Evolutionary conservation across 345 rosid species (phyloP).

Genomic region (Microcos paniculata): DNA sequence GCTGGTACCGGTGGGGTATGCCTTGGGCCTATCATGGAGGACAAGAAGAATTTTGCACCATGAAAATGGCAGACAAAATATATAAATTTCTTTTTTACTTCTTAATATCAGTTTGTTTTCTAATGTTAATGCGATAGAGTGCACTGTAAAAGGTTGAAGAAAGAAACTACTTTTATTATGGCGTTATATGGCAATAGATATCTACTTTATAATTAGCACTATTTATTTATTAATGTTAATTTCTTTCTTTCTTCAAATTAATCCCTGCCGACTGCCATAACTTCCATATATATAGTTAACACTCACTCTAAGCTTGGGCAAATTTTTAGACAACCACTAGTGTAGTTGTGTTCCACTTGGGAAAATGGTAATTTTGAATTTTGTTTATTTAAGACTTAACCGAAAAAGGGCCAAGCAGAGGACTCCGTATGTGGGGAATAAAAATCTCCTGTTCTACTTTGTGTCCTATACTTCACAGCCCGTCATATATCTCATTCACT

Average conservation of each 20-base stretch:
- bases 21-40: constrained; percentile 21
- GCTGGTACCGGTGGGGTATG: background rate
- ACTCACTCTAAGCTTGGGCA: too few species aligned
- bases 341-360: too few species aligned
- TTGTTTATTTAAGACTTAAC: too few species aligned
- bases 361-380: too few species aligned
- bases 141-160: background rate
- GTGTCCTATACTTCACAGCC: too few species aligned
- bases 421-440: too few species aligned
- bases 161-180: too few species aligned
- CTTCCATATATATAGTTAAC: too few species aligned
- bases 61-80: constrained; percentile 38
- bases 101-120: background rate
- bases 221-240: background rate
- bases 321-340: too few species aligned
- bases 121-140: background rate
- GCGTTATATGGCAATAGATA: constrained; percentile 21
- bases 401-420: too few species aligned
- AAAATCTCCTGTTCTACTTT: too few species aligned
- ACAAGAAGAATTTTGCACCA: constrained; percentile 19
- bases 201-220: constrained; percentile 8
- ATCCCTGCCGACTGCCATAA: background rate
- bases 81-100: background rate
- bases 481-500: too few species aligned
- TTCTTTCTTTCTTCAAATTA: background rate